Conservation (phyloP, 257 asterid genomes). For the Jacaranda mimosifolia region DNA sequence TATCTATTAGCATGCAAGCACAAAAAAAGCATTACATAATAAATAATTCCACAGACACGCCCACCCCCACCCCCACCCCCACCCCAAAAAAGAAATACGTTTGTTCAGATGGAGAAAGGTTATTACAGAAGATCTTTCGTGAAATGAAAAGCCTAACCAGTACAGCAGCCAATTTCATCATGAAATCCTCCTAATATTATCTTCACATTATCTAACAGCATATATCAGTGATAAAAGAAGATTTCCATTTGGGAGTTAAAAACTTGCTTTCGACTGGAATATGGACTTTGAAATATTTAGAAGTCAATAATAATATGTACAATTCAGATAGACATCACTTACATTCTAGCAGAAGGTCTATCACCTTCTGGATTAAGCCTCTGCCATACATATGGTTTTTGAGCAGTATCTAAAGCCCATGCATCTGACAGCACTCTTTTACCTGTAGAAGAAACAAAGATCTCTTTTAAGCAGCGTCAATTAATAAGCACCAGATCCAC, state of each 20-base stretch:
- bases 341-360: slow-evolving; percentile 96
- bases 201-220: slow-evolving; percentile 7
- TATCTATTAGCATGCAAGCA: slow-evolving; percentile 4
- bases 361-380: slow-evolving; percentile 97
- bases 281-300: slow-evolving; percentile 8
- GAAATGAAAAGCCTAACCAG: slow-evolving; percentile 25
- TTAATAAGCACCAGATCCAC: slow-evolving; percentile 31
- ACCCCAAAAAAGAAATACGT: background rate
- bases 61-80: too few species aligned
- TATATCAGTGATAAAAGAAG: background rate
- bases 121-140: background rate
- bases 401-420: slow-evolving; percentile 99
- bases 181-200: background rate
- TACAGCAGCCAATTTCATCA: slow-evolving; percentile 13
- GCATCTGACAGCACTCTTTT: slow-evolving; percentile 96
- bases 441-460: slow-evolving; percentile 59
- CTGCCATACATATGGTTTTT: slow-evolving; percentile 96
- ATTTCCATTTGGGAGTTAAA: slow-evolving; percentile 10
- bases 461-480: slow-evolving; percentile 12
- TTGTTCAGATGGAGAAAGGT: slow-evolving; percentile 26
- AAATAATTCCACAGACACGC: slow-evolving; percentile 4
- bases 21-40: background rate
- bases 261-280: slow-evolving; percentile 3
- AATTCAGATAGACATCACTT: slow-evolving; percentile 48
- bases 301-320: slow-evolving; percentile 13